Base-by-base conservation (phyloP, 306 rosid genomes). In the Leucaena leucocephala region DNA sequence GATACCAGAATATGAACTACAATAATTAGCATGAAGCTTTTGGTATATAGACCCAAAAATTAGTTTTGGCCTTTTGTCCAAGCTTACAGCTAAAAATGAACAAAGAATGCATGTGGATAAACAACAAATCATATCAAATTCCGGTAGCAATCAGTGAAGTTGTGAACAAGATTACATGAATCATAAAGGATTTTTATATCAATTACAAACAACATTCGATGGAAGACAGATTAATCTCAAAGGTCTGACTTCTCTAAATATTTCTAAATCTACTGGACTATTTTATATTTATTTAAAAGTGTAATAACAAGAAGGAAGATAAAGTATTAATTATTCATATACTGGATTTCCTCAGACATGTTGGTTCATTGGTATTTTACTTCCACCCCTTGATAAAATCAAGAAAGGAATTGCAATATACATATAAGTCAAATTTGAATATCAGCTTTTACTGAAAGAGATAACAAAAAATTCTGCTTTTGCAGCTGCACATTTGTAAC, bases 371-470 rank as follows among this genome's bases (percentile, higher is more conserved):
- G 39, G 64, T n/a, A 74, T 11, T 39, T 62, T 65, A 46, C 35
- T 72, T 64, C 50, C 33, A 43, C 62, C 36, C 64, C 42, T 36
- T 46, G 52, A 61, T 55, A 78, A 43, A 71, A 78, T 16, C 21
- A 64, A 52, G 7, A 40, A 40, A 38, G 27, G 49, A 39, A 80
- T 52, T 15, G 7, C 13, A 44, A 34, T 34, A 43, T 4, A 35
- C 8, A 38, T 12, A 78, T 16, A 22, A 15, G 45, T 42, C 15
- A 44, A 62, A 74, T 77, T 34, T 44, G 33, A 38, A 6, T 36
- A 74, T 52, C 52, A n/a, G 54, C 69, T 63, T 35, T 48, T 2
- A 36, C 19, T 12, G 46, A 21, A 75, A 63, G 38, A 34, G 15
- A 0, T 0, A 21, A 57, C 27, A 57, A 21, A 22, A 58, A 9